Evolutionary conservation across 1,284 basidiomycete genomes (phyloP).

Genomic region (Leccinum glutinopallens): DNA sequence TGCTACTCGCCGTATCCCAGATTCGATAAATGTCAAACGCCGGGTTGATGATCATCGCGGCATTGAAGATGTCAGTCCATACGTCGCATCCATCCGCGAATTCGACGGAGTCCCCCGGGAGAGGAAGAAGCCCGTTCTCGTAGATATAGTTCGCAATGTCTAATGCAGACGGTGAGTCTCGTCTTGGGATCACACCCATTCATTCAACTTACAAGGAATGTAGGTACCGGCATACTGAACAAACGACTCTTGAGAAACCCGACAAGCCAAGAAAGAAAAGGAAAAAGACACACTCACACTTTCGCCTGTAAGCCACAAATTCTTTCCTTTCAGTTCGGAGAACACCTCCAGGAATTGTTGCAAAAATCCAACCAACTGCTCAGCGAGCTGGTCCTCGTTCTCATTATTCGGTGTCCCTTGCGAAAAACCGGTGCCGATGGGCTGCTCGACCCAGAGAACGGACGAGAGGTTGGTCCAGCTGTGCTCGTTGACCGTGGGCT

Average conservation of each 20-base stretch:
- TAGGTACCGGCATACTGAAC: constrained; percentile 62
- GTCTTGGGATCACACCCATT: neutral
- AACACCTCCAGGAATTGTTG: constrained; percentile 77
- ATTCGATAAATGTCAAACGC: constrained; percentile 79
- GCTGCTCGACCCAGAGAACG: constrained; percentile 83
- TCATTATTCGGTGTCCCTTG: constrained; percentile 71
- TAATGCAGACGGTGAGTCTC: constrained; percentile 29
- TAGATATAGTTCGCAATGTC: constrained; percentile 78
- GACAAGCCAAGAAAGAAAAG: neutral
- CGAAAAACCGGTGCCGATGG: constrained; percentile 81
- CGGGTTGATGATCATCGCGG: constrained; percentile 63
- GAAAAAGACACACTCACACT: constrained; percentile 51
- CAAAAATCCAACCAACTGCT: constrained; percentile 53
- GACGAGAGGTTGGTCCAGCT: constrained; percentile 84
- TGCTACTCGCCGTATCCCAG: constrained; percentile 57
- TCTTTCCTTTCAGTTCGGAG: constrained; percentile 68
- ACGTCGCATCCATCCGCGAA: constrained; percentile 59
- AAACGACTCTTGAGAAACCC: constrained; percentile 5
- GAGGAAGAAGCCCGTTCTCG: constrained; percentile 56
- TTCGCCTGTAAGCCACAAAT: constrained; percentile 68
- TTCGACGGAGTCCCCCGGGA: constrained; percentile 53
- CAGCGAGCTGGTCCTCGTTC: constrained; percentile 67
- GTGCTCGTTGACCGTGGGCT: constrained; percentile 66
- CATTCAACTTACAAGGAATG: constrained; percentile 46
- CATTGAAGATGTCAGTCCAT: constrained; percentile 64